phyloP scores from a whole-genome alignment of 768 basidiomycete species.

The Gloeophyllum trabeum region DNA sequence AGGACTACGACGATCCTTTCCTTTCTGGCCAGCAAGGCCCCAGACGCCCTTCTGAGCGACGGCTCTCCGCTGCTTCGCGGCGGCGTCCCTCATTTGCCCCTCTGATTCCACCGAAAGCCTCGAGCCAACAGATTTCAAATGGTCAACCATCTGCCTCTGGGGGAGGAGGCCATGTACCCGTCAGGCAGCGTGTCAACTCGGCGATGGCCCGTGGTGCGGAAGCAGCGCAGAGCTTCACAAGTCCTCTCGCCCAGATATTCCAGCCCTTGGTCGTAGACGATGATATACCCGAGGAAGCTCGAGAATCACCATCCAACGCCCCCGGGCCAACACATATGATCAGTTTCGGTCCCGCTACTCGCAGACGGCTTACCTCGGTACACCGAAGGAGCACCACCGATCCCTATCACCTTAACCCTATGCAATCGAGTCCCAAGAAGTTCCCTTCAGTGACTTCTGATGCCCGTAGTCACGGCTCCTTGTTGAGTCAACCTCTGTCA shows the following conservation, averaged over 20 bases:
- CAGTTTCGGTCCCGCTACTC: constrained; percentile 28
- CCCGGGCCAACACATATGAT: constrained; percentile 11
- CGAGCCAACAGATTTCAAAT: no score
- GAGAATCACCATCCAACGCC: constrained; percentile 1
- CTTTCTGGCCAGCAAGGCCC: no score
- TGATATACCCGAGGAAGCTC: constrained; percentile 21
- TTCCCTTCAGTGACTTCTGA: no score
- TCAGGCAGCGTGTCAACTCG: constrained; percentile 33
- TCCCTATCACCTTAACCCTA: no score
- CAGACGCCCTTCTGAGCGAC: constrained; percentile 14
- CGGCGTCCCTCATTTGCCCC: constrained; percentile 1
- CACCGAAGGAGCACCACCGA: neutral
- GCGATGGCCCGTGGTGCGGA: constrained; percentile 26
- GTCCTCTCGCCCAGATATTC: constrained; percentile 68
- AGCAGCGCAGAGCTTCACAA: constrained; percentile 27
- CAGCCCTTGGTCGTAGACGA: constrained; percentile 55
- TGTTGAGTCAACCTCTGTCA: constrained; percentile 11
- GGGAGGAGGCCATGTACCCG: no score
- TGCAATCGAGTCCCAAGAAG: no score
- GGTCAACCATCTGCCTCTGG: no score
- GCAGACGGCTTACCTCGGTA: constrained; percentile 24
- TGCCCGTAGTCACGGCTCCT: no score
- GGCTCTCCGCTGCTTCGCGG: constrained; percentile 22
- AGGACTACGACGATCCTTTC: constrained; percentile 23
- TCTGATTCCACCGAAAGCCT: neutral